Base-by-base conservation (phyloP, 108 stramenopile species). In the Conticribra guillardii region DNA sequence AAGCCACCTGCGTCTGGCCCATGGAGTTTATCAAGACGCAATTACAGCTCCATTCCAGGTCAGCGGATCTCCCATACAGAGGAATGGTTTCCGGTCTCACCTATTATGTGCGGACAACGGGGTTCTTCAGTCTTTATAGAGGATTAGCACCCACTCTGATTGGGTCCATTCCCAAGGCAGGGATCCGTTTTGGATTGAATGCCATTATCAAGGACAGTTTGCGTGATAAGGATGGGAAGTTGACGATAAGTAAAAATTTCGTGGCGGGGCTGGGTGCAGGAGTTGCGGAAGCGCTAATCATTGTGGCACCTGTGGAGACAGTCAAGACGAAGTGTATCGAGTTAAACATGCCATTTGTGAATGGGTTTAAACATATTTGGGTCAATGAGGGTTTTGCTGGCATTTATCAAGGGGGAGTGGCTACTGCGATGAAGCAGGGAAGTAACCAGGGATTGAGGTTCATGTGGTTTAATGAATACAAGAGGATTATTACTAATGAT, bases 401-500 rank as follows among this genome's bases (percentile, higher is more conserved):
- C 3, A 65, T 98, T 0, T 99, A 99, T 86, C 87, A 97, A 62
- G 99, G 99, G 1, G 87, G 86, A 27, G 69, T 70, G 28, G 96
- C 99, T 2, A 99, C 99, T 17, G 92, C 97, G 8, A 62, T 96
- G 79, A 99, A 99, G 74, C 99, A 99, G 84, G 96, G 96, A 2
- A 88, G 92, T 65, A 99, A 99, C 84, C 96, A 98, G 73, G 98
- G 98, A 14, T 71, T 98, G 45, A 95, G 99, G 0, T 99, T 99
- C 73, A 97, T 97, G 96, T 97, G 89, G 84, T 98, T 96, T 79
- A 97, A 97, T 76, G 91, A 97, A 85, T 98, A 96, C 89, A 98
- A 97, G 75, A 64, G 79, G 8, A 82, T 87, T 26, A 63, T 93
- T 2, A 90, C 92, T 1, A 84, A 89, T 31, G 82, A 92, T 66